phyloP scores from a whole-genome alignment of 2,329 filamentous ascomycete genomes.

The Alternaria burnsii region DNA sequence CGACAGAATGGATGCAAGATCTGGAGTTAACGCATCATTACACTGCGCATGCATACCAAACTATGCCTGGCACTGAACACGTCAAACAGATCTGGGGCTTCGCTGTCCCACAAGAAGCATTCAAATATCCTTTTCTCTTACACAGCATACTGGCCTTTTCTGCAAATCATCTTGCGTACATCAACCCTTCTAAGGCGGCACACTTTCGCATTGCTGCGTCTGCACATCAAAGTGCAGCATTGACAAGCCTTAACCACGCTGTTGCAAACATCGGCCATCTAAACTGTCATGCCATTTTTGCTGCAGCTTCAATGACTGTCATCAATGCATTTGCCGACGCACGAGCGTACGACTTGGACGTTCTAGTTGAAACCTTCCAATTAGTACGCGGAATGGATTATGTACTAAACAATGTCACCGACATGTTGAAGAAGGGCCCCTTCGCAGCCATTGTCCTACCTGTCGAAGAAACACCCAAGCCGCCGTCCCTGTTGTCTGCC shows the following conservation, averaged over 20 bases:
- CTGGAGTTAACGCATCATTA: slow-evolving; percentile 43
- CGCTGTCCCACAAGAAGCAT: slow-evolving; percentile 46
- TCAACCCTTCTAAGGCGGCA: slow-evolving; percentile 28
- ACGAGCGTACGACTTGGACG: slow-evolving; percentile 27
- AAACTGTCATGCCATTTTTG: slow-evolving; percentile 44
- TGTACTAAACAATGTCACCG: slow-evolving; percentile 26
- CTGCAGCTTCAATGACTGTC: slow-evolving; percentile 31
- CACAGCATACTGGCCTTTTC: slow-evolving; percentile 52
- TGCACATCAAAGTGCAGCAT: slow-evolving; percentile 38
- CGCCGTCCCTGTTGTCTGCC: slow-evolving; percentile 29
- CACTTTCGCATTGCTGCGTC: slow-evolving; percentile 39
- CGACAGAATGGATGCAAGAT: slow-evolving; percentile 35
- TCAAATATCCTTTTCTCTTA: slow-evolving; percentile 48
- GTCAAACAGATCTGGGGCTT: slow-evolving; percentile 45
- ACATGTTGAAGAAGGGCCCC: slow-evolving; percentile 32
- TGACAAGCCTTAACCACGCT: slow-evolving; percentile 31
- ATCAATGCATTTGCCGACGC: slow-evolving; percentile 39
- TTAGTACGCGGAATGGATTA: slow-evolving; percentile 40
- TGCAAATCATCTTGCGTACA: slow-evolving; percentile 46
- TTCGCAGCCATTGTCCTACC: slow-evolving; percentile 32
- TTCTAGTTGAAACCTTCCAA: slow-evolving; percentile 38
- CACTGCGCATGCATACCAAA: slow-evolving; percentile 35
- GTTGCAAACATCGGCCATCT: slow-evolving; percentile 31
- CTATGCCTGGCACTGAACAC: slow-evolving; percentile 33
- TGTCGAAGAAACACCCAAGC: slow-evolving; percentile 18